Conservation (phyloP, 495 filamentous ascomycete species). For the Aspergillus diversus region DNA sequence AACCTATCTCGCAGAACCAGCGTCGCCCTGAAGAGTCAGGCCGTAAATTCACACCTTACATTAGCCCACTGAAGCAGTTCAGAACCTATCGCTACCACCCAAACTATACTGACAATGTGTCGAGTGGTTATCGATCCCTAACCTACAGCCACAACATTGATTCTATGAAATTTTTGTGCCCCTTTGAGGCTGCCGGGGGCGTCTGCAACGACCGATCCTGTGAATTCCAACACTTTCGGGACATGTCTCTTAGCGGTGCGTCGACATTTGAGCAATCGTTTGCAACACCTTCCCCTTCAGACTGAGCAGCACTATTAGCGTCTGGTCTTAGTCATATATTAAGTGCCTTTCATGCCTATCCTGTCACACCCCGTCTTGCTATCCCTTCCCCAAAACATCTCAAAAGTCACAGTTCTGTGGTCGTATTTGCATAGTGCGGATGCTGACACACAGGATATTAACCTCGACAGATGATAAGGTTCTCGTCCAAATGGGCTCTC, state of each 20-base stretch:
- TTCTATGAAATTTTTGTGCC: constrained; percentile 70
- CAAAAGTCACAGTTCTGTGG: constrained; percentile 7
- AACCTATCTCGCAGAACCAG: constrained; percentile 30
- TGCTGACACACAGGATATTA: constrained; percentile 64
- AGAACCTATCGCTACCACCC: constrained; percentile 89
- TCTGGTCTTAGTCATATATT: constrained; percentile 20
- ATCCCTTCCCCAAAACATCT: not conserved
- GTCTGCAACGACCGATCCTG: constrained; percentile 75
- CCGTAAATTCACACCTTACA: constrained; percentile 69
- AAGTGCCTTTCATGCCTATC: constrained; percentile 15
- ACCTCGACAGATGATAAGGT: constrained; percentile 78
- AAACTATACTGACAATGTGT: constrained; percentile 65
- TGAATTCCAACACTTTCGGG: constrained; percentile 77
- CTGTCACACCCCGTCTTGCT: constrained; percentile 4
- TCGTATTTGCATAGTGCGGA: constrained; percentile 45
- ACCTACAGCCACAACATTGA: constrained; percentile 92
- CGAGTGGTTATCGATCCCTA: constrained; percentile 81
- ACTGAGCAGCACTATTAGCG: constrained; percentile 18
- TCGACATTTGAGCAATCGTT: constrained; percentile 48
- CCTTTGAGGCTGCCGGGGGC: constrained; percentile 70
- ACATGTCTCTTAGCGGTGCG: constrained; percentile 82
- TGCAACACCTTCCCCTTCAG: constrained; percentile 30
- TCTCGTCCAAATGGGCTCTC: constrained; percentile 77
- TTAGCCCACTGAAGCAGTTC: constrained; percentile 80
- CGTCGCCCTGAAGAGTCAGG: constrained; percentile 21